Evolutionary conservation across 2,329 filamentous ascomycete genomes (phyloP).

Genomic region (Dothistroma septosporum): DNA sequence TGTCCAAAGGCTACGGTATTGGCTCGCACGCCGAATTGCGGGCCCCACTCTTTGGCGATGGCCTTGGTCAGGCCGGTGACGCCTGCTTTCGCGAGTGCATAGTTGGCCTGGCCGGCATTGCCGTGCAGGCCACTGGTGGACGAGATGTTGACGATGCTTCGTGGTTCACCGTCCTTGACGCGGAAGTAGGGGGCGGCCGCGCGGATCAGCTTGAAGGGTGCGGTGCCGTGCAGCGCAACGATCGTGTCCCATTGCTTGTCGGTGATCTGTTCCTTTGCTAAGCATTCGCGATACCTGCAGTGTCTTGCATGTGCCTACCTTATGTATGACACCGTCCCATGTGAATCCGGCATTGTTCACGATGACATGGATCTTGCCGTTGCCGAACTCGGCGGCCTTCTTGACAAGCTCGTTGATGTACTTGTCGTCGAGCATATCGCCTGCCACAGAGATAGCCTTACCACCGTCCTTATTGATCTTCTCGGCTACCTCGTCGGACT

Average conservation of each 20-base stretch:
- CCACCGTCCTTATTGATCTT: constrained; percentile 65
- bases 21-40: constrained; percentile 71
- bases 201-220: constrained; percentile 78
- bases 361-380: constrained; percentile 84
- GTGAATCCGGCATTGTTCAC: constrained; percentile 92
- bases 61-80: constrained; percentile 80
- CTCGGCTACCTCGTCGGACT: constrained; percentile 64
- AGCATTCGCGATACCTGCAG: background rate
- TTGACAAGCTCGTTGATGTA: constrained; percentile 71
- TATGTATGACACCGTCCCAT: constrained; percentile 90
- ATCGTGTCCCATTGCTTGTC: constrained; percentile 93
- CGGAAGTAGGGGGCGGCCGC: constrained; percentile 82
- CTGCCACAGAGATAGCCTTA: constrained; percentile 67
- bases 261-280: constrained; percentile 55
- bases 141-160: constrained; percentile 78
- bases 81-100: constrained; percentile 78
- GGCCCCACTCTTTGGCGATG: constrained; percentile 88
- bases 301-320: constrained; percentile 43
- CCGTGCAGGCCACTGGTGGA: constrained; percentile 78
- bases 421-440: constrained; percentile 67
- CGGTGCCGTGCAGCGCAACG: constrained; percentile 75
- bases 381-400: constrained; percentile 72
- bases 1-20: constrained; percentile 84
- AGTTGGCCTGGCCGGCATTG: constrained; percentile 89
- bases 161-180: constrained; percentile 73